Percentiles rank a stretch among this genome's conserved stretches.
These are phyloP conservation scores for Candida piceae DNA, from an alignment of 805 yeast species.

Conservation along the genomic window DNA sequence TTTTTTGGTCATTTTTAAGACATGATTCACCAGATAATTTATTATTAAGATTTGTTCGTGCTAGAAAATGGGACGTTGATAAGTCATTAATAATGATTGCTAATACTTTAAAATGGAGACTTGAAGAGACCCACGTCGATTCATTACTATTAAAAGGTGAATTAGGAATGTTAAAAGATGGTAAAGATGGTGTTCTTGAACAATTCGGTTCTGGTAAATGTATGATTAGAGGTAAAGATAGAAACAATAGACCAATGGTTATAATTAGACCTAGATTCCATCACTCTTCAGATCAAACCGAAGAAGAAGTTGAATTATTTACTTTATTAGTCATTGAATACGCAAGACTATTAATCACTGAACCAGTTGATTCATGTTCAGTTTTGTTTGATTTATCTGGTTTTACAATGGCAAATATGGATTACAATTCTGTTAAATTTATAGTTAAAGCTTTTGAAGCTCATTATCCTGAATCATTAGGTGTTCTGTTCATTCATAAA, in stretches of 20 bases:
- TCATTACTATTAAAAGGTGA: conserved; percentile 69
- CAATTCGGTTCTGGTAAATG: conserved; percentile 69
- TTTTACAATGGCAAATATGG: conserved; percentile 89
- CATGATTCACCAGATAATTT: conserved; percentile 80
- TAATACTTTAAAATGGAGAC: conserved; percentile 74
- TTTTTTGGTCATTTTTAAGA: conserved; percentile 59
- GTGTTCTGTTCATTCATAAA: conserved; percentile 76
- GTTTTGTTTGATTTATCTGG: conserved; percentile 83
- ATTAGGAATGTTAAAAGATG: conserved; percentile 43
- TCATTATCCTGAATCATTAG: conserved; percentile 92
- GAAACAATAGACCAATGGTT: conserved; percentile 71
- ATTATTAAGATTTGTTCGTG: conserved; percentile 71
- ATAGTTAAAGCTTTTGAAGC: conserved; percentile 88
- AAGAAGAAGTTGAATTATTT: conserved; percentile 67
- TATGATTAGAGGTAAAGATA: conserved; percentile 69
- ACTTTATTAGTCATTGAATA: conserved; percentile 76
- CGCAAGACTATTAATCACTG: conserved; percentile 68
- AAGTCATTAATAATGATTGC: conserved; percentile 66
- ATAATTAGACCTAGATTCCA: conserved; percentile 77
- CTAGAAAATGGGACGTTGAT: conserved; percentile 79
- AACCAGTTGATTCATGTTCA: conserved; percentile 75
- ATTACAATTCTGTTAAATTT: conserved; percentile 85
- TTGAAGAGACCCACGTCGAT: conserved; percentile 55
- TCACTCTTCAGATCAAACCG: conserved; percentile 58
- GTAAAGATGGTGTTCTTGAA: conserved; percentile 41